Evolutionary conservation across 208 protist genomes (phyloP).

Genomic region (Acanthamoeba lenticulata): DNA sequence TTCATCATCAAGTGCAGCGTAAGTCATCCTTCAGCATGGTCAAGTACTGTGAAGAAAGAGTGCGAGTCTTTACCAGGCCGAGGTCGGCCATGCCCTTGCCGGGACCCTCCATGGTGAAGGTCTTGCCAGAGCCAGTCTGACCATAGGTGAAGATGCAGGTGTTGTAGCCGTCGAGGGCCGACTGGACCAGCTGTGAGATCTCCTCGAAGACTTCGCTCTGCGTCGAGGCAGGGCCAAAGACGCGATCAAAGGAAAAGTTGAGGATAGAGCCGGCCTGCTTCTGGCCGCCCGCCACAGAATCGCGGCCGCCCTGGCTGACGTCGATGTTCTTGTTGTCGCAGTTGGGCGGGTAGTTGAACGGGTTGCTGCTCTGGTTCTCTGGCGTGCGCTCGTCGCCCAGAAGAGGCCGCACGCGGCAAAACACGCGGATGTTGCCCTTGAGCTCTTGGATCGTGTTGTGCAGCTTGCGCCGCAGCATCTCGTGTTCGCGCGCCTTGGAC

Average conservation of each 20-base stretch:
- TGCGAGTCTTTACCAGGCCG: neutral
- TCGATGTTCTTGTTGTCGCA: conserved; percentile 57
- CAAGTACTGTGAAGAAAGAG: neutral
- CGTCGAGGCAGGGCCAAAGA: conserved; percentile 75
- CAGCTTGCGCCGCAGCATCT: conserved; percentile 70
- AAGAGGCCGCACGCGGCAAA: conserved; percentile 83
- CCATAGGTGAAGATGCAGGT: conserved; percentile 92
- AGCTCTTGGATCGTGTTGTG: conserved; percentile 88
- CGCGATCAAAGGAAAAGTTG: conserved; percentile 84
- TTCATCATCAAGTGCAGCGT: neutral
- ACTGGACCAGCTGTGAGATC: conserved; percentile 87
- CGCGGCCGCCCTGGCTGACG: neutral
- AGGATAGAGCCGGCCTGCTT: neutral
- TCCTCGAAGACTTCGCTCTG: conserved; percentile 85
- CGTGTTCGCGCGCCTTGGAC: conserved; percentile 61
- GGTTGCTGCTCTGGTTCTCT: neutral
- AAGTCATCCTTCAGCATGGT: neutral
- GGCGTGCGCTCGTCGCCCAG: neutral
- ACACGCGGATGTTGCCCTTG: conserved; percentile 90
- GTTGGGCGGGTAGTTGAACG: conserved; percentile 16
- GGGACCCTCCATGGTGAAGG: conserved; percentile 86
- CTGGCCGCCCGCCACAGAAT: neutral
- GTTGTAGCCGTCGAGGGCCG: conserved; percentile 90
- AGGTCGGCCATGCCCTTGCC: neutral
- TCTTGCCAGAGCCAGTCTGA: conserved; percentile 92